Base-by-base conservation (phyloP, 2,329 filamentous ascomycete genomes). In the Colletotrichum chlorophyti region DNA sequence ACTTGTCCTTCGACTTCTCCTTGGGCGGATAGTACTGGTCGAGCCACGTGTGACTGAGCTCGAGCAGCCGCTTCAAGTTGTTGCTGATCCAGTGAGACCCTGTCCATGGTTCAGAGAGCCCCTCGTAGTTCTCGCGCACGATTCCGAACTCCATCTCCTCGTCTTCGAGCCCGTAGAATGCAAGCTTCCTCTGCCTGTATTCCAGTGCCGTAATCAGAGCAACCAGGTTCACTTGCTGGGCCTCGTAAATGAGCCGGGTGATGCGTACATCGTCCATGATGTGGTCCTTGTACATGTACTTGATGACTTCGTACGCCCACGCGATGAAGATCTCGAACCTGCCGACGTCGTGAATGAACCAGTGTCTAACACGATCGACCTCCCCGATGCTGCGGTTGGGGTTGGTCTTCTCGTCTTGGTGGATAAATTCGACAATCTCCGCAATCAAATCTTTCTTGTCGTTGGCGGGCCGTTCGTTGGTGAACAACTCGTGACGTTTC, bases 41-140 rank as follows among this genome's bases (percentile, higher is more conserved):
- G 4, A 83, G 74, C 83, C 83, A 86, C 57, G 81, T 78, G 23
- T 81, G 76, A 34, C 79, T 80, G 15, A 89, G 78, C 62, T 87
- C 83, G 21, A 84, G 76, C 14, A 88, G 78, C 15, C 85, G 83
- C 67, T 85, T 84, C 11, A 80, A 67, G 61, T 87, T 88, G 69
- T 87, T 87, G 47, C 85, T 82, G 53, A 87, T 77, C 62, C 81
- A 85, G 38, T 77, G 73, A 64, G 83, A 86, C 14, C 91, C 93
- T 0, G 93, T 97, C 95, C 95, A 99, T 40, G 93, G 90, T 59
- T 91, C 87, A 0, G 89, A 85, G 8, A 97, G 79, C 10, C 82
- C 84, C 17, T 87, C 82, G 67, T 92, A 93, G 40, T 85, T 83
- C 14, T 81, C 76, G 2, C 77, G 75, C 9, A 91, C 73, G 21